A percentile compares a stretch with the other conserved stretches of the same genome.
phyloP scores from a whole-genome alignment of 805 yeast genomes.

The Saccharomycopsis schoenii region DNA sequence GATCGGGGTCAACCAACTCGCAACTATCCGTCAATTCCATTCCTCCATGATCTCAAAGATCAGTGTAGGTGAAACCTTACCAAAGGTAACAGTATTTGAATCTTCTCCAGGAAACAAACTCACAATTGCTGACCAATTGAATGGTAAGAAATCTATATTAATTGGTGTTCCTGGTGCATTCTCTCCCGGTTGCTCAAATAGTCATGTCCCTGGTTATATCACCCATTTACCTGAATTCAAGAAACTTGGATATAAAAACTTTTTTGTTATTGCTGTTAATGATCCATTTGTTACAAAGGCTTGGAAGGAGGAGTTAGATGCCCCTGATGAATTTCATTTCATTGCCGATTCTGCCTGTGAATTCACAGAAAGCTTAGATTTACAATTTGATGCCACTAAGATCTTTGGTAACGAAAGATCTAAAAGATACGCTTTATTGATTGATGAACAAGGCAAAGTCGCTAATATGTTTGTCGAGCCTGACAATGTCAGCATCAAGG shows the following conservation, averaged over 20 bases:
- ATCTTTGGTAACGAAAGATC: constrained; percentile 71
- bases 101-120: constrained; percentile 12
- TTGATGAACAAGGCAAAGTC: constrained; percentile 51
- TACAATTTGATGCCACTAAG: constrained; percentile 64
- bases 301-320: constrained; percentile 48
- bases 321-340: constrained; percentile 35
- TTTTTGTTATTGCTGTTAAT: constrained; percentile 70
- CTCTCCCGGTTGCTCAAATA: constrained; percentile 67
- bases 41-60: constrained; percentile 20
- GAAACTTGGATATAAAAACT: constrained; percentile 52
- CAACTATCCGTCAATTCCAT: constrained; percentile 3
- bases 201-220: constrained; percentile 69
- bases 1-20: not conserved
- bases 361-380: constrained; percentile 54
- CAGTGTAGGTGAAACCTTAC: constrained; percentile 52
- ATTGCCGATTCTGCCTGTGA: constrained; percentile 77
- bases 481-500: constrained; percentile 63
- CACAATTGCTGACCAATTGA: constrained; percentile 29
- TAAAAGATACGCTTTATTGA: constrained; percentile 65
- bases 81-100: constrained; percentile 36
- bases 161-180: constrained; percentile 71
- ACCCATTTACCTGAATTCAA: constrained; percentile 40
- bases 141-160: constrained; percentile 34
- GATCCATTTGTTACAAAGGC: constrained; percentile 81
- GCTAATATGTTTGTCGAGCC: constrained; percentile 64